Evolutionary conservation across 139 green algal genomes (phyloP).

Genomic region (Edaphochlamys debaryana): DNA sequence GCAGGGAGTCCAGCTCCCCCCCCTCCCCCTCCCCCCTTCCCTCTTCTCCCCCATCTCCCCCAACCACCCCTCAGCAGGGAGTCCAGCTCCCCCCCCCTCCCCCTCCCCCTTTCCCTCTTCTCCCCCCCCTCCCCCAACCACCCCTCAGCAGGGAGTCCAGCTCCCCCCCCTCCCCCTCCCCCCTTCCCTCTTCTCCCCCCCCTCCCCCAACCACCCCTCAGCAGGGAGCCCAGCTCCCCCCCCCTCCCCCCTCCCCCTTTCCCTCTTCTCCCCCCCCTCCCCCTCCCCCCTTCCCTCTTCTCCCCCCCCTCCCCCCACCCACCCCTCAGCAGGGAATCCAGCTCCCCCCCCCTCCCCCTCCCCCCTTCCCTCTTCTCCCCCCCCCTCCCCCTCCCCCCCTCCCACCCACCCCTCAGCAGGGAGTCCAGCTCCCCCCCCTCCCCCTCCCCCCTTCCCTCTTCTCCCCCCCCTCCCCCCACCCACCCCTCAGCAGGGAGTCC

Average conservation of each 20-base stretch:
- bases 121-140: neutral
- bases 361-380: neutral
- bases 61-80: neutral
- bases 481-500: conserved; percentile 60
- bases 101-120: neutral
- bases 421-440: too few relatives aligned
- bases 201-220: neutral
- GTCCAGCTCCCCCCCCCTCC: too few relatives aligned
- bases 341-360: neutral
- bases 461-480: neutral
- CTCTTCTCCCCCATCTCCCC: neutral
- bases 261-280: too few relatives aligned
- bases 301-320: neutral
- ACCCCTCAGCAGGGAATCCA: neutral
- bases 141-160: too few relatives aligned
- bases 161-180: too few relatives aligned
- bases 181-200: neutral
- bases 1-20: too few relatives aligned
- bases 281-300: neutral
- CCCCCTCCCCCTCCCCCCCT: neutral
- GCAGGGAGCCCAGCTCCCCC: too few relatives aligned
- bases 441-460: neutral
- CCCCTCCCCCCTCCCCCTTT: too few relatives aligned
- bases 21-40: neutral
- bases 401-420: too few relatives aligned